phyloP scores from a whole-genome alignment of 2,329 filamentous ascomycete genomes.

The Hypoxylon sp. region DNA sequence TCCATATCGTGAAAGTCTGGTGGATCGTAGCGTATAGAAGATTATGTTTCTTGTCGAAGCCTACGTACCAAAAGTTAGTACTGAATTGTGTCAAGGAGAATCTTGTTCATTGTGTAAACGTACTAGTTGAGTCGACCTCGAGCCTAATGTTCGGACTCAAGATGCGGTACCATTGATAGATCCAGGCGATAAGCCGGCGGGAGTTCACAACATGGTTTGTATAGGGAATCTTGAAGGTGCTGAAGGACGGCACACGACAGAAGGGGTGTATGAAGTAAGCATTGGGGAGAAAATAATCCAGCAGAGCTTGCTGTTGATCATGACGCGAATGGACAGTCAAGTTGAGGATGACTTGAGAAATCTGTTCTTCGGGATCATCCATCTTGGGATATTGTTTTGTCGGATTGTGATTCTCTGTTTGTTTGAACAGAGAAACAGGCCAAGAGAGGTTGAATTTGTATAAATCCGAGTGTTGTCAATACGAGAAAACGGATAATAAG shows the following conservation, averaged over 20 bases:
- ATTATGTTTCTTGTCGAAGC: conserved; percentile 75
- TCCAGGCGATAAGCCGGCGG: conserved; percentile 74
- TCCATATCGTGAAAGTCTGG: conserved; percentile 84
- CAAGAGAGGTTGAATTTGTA: conserved; percentile 1
- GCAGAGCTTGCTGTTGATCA: conserved; percentile 75
- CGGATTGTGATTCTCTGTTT: not conserved
- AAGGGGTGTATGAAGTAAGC: conserved; percentile 85
- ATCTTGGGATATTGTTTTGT: conserved; percentile 34
- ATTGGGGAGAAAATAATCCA: conserved; percentile 80
- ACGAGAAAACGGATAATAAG: conserved; percentile 7
- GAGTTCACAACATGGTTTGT: conserved; percentile 67
- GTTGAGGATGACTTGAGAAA: conserved; percentile 75
- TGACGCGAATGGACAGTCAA: conserved; percentile 77
- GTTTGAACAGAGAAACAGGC: not conserved
- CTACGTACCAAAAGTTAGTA: conserved; percentile 57
- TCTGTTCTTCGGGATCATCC: conserved; percentile 67
- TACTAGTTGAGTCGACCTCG: conserved; percentile 72
- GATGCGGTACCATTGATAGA: conserved; percentile 89
- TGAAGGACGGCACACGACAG: conserved; percentile 75
- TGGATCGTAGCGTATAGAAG: conserved; percentile 81
- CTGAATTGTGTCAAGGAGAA: not conserved
- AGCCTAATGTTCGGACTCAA: conserved; percentile 81
- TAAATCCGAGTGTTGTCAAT: not conserved
- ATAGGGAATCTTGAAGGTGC: conserved; percentile 59
- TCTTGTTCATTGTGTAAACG: conserved; percentile 30